phyloP scores from a whole-genome alignment of 2,329 filamentous ascomycete species.

The Nakataea oryzae region DNA sequence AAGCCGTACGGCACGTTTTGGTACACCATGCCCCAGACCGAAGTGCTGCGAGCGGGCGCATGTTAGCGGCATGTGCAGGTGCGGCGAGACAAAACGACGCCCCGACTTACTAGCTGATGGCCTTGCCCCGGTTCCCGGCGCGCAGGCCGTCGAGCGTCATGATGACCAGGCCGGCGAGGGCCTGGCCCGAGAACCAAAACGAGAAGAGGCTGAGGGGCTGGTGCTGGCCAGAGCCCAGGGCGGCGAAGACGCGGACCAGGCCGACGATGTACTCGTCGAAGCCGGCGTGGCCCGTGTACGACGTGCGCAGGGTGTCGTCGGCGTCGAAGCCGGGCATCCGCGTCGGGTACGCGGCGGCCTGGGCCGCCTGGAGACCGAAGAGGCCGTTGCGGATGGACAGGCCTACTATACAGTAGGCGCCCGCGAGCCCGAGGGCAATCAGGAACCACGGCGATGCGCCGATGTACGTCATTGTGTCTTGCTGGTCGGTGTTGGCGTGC shows the following conservation, averaged over 20 bases:
- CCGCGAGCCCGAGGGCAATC: not conserved
- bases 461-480: not conserved
- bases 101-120: not conserved
- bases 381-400: not conserved
- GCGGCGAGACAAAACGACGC: not conserved
- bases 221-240: not conserved
- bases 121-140: not conserved
- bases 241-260: conserved; percentile 9
- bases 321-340: not conserved
- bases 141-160: conserved; percentile 1
- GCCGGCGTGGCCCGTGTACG: not conserved
- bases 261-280: conserved; percentile 9
- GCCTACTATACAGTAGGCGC: conserved; percentile 2
- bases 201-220: not conserved
- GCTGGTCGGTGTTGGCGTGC: not conserved
- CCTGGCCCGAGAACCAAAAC: conserved; percentile 1
- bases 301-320: not conserved
- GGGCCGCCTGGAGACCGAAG: not conserved
- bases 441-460: not conserved
- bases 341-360: not conserved
- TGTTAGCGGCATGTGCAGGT: not conserved
- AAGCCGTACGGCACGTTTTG: conserved; percentile 1
- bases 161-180: not conserved
- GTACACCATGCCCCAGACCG: not conserved
- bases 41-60: not conserved